Percentiles rank a stretch among this genome's conserved stretches.
phyloP scores from a whole-genome alignment of 2,329 filamentous ascomycete genomes.

The Dothistroma septosporum region DNA sequence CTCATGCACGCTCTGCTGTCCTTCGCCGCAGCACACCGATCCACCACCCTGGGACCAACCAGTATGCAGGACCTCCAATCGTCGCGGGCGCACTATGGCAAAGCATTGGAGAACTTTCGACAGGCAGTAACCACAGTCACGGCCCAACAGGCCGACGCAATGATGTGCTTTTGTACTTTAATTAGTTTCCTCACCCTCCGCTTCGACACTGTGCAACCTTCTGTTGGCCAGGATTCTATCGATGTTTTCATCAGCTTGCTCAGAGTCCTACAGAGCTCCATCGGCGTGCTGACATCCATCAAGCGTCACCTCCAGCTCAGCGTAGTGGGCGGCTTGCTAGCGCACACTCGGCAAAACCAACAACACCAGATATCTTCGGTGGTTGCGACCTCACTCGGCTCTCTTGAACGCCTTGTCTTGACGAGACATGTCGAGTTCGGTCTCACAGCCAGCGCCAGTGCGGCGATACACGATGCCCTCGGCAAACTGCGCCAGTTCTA shows the following conservation, averaged over 20 bases:
- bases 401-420: constrained; percentile 19
- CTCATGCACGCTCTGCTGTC: constrained; percentile 30
- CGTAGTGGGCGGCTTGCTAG: constrained; percentile 5
- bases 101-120: constrained; percentile 15
- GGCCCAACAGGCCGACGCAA: constrained; percentile 8
- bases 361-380: constrained; percentile 5
- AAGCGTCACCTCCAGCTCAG: constrained; percentile 1
- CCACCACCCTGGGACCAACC: background rate
- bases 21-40: constrained; percentile 24
- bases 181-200: constrained; percentile 11
- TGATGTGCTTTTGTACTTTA: constrained; percentile 13
- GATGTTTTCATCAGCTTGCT: constrained; percentile 8
- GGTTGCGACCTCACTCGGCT: constrained; percentile 14
- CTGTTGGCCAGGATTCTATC: constrained; percentile 3
- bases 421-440: constrained; percentile 10
- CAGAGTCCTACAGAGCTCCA: constrained; percentile 8
- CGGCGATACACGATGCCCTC: constrained; percentile 20
- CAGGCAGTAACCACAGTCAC: constrained; percentile 3
- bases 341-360: constrained; percentile 2
- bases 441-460: constrained; percentile 9
- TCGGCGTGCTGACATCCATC: constrained; percentile 7
- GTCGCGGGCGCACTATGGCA: constrained; percentile 23
- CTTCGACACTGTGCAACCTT: constrained; percentile 9
- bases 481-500: constrained; percentile 19
- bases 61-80: constrained; percentile 12